A percentile compares a stretch with the other conserved stretches of the same genome.
Evolutionary conservation across 1,284 basidiomycete species (phyloP).

Genomic region (Trametes hirsuta): DNA sequence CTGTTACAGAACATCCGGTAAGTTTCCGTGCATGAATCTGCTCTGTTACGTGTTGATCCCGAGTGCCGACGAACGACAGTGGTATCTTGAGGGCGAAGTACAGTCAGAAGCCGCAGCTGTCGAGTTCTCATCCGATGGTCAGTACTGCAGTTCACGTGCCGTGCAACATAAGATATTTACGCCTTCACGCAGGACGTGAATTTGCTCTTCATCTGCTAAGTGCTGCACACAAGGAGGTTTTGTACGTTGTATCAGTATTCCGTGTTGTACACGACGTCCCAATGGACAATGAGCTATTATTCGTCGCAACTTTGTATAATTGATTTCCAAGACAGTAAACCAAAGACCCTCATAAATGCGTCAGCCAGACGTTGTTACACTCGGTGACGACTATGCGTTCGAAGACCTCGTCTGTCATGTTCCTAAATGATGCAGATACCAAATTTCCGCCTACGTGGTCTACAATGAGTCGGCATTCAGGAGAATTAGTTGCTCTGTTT

Average conservation of each 20-base stretch:
- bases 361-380: no score
- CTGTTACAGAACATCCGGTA: slow-evolving; percentile 74
- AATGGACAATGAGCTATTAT: not conserved
- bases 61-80: slow-evolving; percentile 33
- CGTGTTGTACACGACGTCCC: not conserved
- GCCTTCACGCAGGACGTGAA: slow-evolving; percentile 48
- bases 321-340: no score
- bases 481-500: no score
- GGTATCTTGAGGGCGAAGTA: slow-evolving; percentile 68
- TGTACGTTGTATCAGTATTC: not conserved
- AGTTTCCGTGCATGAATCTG: not conserved
- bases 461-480: no score
- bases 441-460: no score
- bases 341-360: no score
- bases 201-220: slow-evolving; percentile 56
- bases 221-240: not conserved
- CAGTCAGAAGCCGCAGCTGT: slow-evolving; percentile 83
- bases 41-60: slow-evolving; percentile 2
- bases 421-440: no score
- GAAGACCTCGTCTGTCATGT: no score
- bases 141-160: slow-evolving; percentile 22
- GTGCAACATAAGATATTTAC: not conserved
- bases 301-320: not conserved
- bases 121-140: slow-evolving; percentile 80
- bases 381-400: no score